These are phyloP conservation scores for Chytriomyces confervae DNA, from an alignment of 192 early-diverging fungal genomes.

Conservation along the genomic window DNA sequence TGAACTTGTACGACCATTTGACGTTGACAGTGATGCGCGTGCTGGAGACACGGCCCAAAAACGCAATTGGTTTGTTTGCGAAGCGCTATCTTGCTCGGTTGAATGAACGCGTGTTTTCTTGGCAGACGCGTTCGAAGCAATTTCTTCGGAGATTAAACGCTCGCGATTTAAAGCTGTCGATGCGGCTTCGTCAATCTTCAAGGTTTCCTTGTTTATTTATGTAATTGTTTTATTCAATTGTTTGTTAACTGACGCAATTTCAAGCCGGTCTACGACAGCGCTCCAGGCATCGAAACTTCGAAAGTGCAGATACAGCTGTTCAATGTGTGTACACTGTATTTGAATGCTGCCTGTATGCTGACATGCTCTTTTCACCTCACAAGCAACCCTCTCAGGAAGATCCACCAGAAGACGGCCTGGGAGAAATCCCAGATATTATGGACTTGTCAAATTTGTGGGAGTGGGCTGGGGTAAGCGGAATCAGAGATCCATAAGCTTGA, in stretches of 20 bases:
- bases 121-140: slow-evolving; percentile 51
- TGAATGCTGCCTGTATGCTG: slow-evolving; percentile 11
- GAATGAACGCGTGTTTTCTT: background rate
- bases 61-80: slow-evolving; percentile 51
- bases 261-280: slow-evolving; percentile 30
- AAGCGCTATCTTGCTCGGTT: background rate
- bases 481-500: background rate
- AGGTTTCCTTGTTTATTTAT: slow-evolving; percentile 36
- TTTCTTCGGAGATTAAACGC: slow-evolving; percentile 52
- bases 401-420: slow-evolving; percentile 46
- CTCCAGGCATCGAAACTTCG: slow-evolving; percentile 26
- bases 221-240: background rate
- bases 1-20: slow-evolving; percentile 60
- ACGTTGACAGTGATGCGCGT: slow-evolving; percentile 53
- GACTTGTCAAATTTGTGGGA: slow-evolving; percentile 62
- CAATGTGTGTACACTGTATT: slow-evolving; percentile 40
- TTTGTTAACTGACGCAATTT: slow-evolving; percentile 12
- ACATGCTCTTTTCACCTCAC: background rate
- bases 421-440: slow-evolving; percentile 68
- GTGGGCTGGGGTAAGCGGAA: slow-evolving; percentile 61
- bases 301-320: slow-evolving; percentile 49
- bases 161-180: slow-evolving; percentile 45
- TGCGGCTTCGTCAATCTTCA: slow-evolving; percentile 38
- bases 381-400: slow-evolving; percentile 45
- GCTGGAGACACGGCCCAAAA: slow-evolving; percentile 50